Base-by-base conservation (phyloP, 179 eudicot genomes). In the Silene coronaria region DNA sequence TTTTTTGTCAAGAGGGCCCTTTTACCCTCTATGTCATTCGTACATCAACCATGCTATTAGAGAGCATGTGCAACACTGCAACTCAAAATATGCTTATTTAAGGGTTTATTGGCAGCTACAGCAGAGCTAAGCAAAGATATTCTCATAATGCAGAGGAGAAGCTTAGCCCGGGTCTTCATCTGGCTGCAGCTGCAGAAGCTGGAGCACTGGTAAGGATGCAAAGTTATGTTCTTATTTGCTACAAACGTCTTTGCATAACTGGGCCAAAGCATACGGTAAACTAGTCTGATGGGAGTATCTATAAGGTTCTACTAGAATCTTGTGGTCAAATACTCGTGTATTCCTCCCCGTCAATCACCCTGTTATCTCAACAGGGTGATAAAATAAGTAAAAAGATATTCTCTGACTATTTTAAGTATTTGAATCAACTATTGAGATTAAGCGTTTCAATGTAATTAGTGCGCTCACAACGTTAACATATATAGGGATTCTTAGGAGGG, bases 121-220 rank as follows among this genome's bases (percentile, higher is more conserved):
- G 90, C 77, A 88, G 89, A 82, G 98, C 98, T 75, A 96, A 96
- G 82, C 90, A 89, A 66, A 88, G 96, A 77, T 93, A 91, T 82
- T 79, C 89, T 71, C 80, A 55, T 51, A 84, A 80, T 73, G 77
- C 75, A 30, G 84, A 86, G 71, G 87, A 88, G 75, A 83, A 81
- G 83, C 88, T 89, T 70, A 89, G 86, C 79, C 93, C 98, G 30
- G 86, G 86, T 66, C 85, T 82, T 76, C 99, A 96, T 85, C 89
- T 96, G 79, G 97, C 91, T 53, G 88, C 99, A 67, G 99, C 99
- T 78, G 99, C 97, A 26, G 98, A 96, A 83, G 98, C 98, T 53
- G 99, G 99, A 85, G 94, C 83, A 38, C 80, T 96, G 97, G 99
- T 96, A 60, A 78, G 96, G 91, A 60, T 72, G 51, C 30, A n/a